Evolutionary conservation across 2,329 filamentous ascomycete species (phyloP), one percentile per base, ranked within the genome.

Genomic region (Arthrobotrys iridis): DNA sequence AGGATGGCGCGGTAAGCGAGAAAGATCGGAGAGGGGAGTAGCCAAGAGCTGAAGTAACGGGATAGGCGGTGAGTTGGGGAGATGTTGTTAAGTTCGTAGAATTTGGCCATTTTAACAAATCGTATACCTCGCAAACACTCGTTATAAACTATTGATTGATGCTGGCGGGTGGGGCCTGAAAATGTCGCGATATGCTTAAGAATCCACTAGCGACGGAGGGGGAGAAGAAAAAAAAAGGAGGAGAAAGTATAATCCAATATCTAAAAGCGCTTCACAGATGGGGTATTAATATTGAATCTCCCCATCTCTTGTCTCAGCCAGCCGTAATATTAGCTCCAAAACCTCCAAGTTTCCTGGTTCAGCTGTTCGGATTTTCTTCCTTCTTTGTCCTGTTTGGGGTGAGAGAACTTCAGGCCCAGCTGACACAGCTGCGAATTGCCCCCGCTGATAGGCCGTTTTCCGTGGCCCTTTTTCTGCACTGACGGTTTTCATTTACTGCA

Each of bases 11-110:
- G 88, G 58, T 87, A 80, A 60, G 81, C 82, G 78, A 88, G 89
- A 52, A 94, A 85, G 0, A 86, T 79, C 79, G 85, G 85, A 0
- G 92, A 90, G 22, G 88, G 82, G n/a, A 96, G 82, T 6, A 93
- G 82, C 91, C 92, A 96, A 11, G 92, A 96, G 13, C 92, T 95
- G 81, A 89, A 88, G 83, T 91, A 93, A 70, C 90, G 88, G 20
- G 63, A 68, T 58, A 67, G 71, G 22, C 28, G 71, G 82, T 90
- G 86, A 43, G 86, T 82, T 26, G 81, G 80, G 79, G 63, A 68
- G 22, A 75, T 52, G 46, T 75, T 57, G 63, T 60, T 60, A 7
- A 68, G 48, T 24, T 75, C 63, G 71, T 75, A 75, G 63, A 75
- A 68, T 4, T 13, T 28, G 15, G 30, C 24, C 71, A 75, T 75